phyloP scores from a whole-genome alignment of 441 rosid genomes.

The Eruca vesicaria region DNA sequence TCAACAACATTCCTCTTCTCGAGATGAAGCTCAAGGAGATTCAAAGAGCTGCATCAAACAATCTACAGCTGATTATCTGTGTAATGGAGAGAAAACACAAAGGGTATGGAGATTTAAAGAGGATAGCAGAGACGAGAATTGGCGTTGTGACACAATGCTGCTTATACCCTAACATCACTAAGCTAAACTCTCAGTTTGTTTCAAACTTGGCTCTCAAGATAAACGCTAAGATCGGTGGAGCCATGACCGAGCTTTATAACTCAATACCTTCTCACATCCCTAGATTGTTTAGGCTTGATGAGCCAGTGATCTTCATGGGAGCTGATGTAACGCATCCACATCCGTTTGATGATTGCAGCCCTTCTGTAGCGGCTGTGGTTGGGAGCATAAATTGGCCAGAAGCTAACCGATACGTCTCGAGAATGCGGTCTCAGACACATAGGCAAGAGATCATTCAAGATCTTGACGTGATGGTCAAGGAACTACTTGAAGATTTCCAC shows the following conservation, averaged over 20 bases:
- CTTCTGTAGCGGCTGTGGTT: slow-evolving; percentile 75
- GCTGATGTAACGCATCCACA: slow-evolving; percentile 83
- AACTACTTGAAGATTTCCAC: slow-evolving; percentile 72
- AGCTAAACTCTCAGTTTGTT: slow-evolving; percentile 63
- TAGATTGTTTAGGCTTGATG: slow-evolving; percentile 49
- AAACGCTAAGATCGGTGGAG: slow-evolving; percentile 78
- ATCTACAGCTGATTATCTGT: slow-evolving; percentile 80
- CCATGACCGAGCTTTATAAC: slow-evolving; percentile 79
- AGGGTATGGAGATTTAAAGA: slow-evolving; percentile 70
- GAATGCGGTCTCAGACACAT: slow-evolving; percentile 74
- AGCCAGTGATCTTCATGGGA: slow-evolving; percentile 79
- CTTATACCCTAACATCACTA: slow-evolving; percentile 58
- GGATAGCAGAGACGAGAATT: slow-evolving; percentile 68
- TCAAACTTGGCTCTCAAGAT: slow-evolving; percentile 75
- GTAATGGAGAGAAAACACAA: slow-evolving; percentile 93
- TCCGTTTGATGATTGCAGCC: slow-evolving; percentile 70
- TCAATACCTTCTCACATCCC: slow-evolving; percentile 84
- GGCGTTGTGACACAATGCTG: slow-evolving; percentile 76
- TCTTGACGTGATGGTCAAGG: slow-evolving; percentile 63
- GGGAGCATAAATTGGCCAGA: slow-evolving; percentile 87
- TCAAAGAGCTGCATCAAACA: slow-evolving; percentile 59
- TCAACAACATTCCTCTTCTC: slow-evolving; percentile 65
- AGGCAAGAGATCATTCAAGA: slow-evolving; percentile 71
- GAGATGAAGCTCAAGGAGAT: slow-evolving; percentile 77
- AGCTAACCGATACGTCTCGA: slow-evolving; percentile 63